phyloP scores from a whole-genome alignment of 805 yeast species.

The Starmerella floris region DNA sequence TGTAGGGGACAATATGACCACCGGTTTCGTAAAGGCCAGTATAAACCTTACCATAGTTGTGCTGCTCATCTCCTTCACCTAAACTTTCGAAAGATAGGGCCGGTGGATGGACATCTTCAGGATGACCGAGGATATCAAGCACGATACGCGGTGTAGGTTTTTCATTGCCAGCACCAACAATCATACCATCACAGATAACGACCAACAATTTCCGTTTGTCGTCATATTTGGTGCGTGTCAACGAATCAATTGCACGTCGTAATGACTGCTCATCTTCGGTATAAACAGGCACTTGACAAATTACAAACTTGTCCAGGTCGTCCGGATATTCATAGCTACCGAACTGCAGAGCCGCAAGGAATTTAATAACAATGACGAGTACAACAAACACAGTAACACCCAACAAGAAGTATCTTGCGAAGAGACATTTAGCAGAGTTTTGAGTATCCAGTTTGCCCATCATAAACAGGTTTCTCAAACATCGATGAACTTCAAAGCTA shows the following conservation, averaged over 20 bases:
- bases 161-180: slow-evolving; percentile 51
- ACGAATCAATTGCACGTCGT: slow-evolving; percentile 44
- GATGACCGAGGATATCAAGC: slow-evolving; percentile 41
- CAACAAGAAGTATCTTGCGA: slow-evolving; percentile 33
- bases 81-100: slow-evolving; percentile 43
- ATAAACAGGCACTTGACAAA: slow-evolving; percentile 43
- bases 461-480: slow-evolving; percentile 31
- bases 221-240: slow-evolving; percentile 45
- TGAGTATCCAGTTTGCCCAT: slow-evolving; percentile 32
- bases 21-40: slow-evolving; percentile 46
- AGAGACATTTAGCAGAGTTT: slow-evolving; percentile 29
- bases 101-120: slow-evolving; percentile 40
- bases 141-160: slow-evolving; percentile 45
- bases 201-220: slow-evolving; percentile 45
- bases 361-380: slow-evolving; percentile 28
- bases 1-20: slow-evolving; percentile 43
- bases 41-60: slow-evolving; percentile 49
- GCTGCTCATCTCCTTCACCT: slow-evolving; percentile 49
- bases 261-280: slow-evolving; percentile 46
- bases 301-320: slow-evolving; percentile 30
- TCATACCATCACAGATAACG: slow-evolving; percentile 49
- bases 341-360: slow-evolving; percentile 33
- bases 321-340: slow-evolving; percentile 28
- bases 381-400: slow-evolving; percentile 31
- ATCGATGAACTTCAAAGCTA: slow-evolving; percentile 24